These are phyloP conservation scores for Cladophialophora carrionii DNA, from an alignment of 2,329 filamentous ascomycete genomes.

Conservation along the genomic window DNA sequence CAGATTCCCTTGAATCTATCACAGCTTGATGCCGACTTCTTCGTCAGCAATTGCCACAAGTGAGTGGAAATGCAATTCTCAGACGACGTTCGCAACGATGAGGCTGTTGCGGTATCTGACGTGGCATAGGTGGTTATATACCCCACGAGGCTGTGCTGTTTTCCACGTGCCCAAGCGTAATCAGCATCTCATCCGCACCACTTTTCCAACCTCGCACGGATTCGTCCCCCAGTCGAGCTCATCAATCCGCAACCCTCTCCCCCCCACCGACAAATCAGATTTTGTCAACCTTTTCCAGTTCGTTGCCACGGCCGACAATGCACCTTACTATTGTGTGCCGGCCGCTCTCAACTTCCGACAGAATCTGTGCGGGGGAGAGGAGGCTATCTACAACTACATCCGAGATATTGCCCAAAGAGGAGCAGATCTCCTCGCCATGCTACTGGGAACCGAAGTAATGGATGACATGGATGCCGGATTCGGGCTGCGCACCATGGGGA, in stretches of 20 bases:
- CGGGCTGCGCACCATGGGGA: slow-evolving; percentile 37
- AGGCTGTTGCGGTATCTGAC: slow-evolving; percentile 15
- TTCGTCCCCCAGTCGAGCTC: slow-evolving; percentile 57
- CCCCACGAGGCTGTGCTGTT: slow-evolving; percentile 77
- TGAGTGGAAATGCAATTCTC: slow-evolving; percentile 34
- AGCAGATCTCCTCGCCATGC: slow-evolving; percentile 62
- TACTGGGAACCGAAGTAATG: slow-evolving; percentile 71
- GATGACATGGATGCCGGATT: slow-evolving; percentile 53
- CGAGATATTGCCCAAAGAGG: slow-evolving; percentile 66
- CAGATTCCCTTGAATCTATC: slow-evolving; percentile 72
- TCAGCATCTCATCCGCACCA: slow-evolving; percentile 72
- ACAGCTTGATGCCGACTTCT: slow-evolving; percentile 76
- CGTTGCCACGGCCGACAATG: slow-evolving; percentile 73
- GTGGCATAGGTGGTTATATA: slow-evolving; percentile 68
- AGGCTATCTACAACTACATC: slow-evolving; percentile 67
- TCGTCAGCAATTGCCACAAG: slow-evolving; percentile 85
- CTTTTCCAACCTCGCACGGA: slow-evolving; percentile 79
- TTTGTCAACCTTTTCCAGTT: slow-evolving; percentile 77
- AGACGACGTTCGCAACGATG: slow-evolving; percentile 5
- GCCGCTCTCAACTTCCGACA: slow-evolving; percentile 72
- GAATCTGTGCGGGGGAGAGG: slow-evolving; percentile 73
- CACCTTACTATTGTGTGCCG: slow-evolving; percentile 71
- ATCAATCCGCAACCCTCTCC: slow-evolving; percentile 27
- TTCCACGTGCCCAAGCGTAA: slow-evolving; percentile 78
- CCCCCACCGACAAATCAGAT: slow-evolving; percentile 51